Evolutionary conservation across 495 filamentous ascomycete species (phyloP).

Genomic region (Trichoderma reesei): DNA sequence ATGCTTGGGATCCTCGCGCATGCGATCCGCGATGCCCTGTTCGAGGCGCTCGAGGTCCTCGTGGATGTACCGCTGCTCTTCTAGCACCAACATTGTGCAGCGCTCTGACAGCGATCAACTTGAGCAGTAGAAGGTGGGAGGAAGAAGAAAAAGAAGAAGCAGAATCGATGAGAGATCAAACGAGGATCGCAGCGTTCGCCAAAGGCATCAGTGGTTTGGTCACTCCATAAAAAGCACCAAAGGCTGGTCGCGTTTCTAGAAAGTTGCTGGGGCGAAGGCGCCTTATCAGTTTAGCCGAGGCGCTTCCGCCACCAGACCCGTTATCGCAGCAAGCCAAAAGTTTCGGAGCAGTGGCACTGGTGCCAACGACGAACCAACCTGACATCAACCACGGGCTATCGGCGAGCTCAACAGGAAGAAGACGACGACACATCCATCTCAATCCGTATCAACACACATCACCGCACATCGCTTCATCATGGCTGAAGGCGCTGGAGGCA

Average conservation of each 20-base stretch:
- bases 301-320: not conserved
- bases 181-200: not conserved
- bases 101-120: not conserved
- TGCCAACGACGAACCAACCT: conserved; percentile 11
- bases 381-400: not conserved
- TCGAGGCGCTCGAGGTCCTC: conserved; percentile 94
- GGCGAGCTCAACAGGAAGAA: conserved; percentile 3
- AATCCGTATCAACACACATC: not conserved
- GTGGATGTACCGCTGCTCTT: conserved; percentile 86
- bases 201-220: not conserved
- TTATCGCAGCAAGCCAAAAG: conserved; percentile 8
- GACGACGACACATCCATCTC: not conserved
- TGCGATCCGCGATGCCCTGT: conserved; percentile 82
- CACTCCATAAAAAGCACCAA: not conserved
- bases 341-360: conserved; percentile 7
- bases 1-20: conserved; percentile 77
- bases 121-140: not conserved
- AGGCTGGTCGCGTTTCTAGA: not conserved
- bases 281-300: not conserved
- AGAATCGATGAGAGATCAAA: not conserved
- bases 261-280: not conserved
- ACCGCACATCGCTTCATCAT: conserved; percentile 35
- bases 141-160: not conserved
- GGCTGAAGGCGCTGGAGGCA: conserved; percentile 65
- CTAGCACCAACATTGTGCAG: conserved; percentile 57